Conservation (phyloP, 2,329 filamentous ascomycete species). For the Calonectria pseudoturangicola region DNA sequence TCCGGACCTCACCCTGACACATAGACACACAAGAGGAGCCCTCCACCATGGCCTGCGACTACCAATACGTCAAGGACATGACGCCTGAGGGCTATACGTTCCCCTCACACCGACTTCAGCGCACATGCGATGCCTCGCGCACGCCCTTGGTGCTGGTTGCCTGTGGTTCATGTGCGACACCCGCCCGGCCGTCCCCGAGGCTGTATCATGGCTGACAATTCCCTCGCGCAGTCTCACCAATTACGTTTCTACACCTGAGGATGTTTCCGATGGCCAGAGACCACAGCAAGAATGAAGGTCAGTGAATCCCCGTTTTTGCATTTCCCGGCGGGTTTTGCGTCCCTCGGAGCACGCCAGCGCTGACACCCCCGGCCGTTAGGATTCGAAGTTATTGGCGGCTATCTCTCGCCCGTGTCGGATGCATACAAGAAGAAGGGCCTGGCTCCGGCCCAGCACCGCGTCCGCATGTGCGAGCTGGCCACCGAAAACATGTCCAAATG, state of each 20-base stretch:
- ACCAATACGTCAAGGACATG: conserved; percentile 59
- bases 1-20: conserved; percentile 35
- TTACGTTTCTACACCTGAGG: conserved; percentile 85
- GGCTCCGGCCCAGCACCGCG: conserved; percentile 61
- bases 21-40: conserved; percentile 22
- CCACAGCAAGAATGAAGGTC: conserved; percentile 75
- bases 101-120: conserved; percentile 75
- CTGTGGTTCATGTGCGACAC: conserved; percentile 74
- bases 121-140: conserved; percentile 71
- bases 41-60: conserved; percentile 56
- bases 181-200: conserved; percentile 20
- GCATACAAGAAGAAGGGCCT: conserved; percentile 62
- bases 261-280: conserved; percentile 94
- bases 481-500: conserved; percentile 82
- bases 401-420: conserved; percentile 55
- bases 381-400: conserved; percentile 91
- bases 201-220: conserved; percentile 39
- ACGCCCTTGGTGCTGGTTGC: conserved; percentile 81
- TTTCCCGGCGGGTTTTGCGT: not conserved
- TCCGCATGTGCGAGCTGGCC: conserved; percentile 88
- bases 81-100: conserved; percentile 72
- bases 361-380: conserved; percentile 45
- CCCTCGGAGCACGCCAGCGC: conserved; percentile 7
- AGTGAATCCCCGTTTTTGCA: conserved; percentile 25
- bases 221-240: conserved; percentile 74